Conservation (phyloP, 2,329 filamentous ascomycete genomes). For the Orbilia blumenaviensis region DNA sequence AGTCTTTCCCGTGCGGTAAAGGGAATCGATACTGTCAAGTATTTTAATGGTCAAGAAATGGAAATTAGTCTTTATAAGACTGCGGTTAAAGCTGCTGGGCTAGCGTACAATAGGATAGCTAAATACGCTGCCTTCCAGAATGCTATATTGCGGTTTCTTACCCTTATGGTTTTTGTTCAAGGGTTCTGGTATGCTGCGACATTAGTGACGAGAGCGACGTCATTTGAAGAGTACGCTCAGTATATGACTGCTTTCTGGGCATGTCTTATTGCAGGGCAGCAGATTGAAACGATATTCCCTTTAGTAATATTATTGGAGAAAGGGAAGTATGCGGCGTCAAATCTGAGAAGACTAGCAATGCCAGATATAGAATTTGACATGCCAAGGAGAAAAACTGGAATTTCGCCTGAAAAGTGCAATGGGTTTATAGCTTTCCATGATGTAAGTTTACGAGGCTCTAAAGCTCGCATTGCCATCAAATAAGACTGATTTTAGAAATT, state of each 20-base stretch:
- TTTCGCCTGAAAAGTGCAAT: slow-evolving; percentile 64
- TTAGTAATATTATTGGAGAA: slow-evolving; percentile 81
- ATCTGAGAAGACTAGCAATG: slow-evolving; percentile 64
- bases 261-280: slow-evolving; percentile 77
- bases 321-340: slow-evolving; percentile 76
- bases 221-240: slow-evolving; percentile 65
- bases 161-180: slow-evolving; percentile 80
- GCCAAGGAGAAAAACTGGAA: slow-evolving; percentile 17
- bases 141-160: slow-evolving; percentile 76
- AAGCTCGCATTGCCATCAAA: neutral
- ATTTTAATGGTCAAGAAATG: slow-evolving; percentile 77
- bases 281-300: slow-evolving; percentile 76
- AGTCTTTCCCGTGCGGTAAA: slow-evolving; percentile 73
- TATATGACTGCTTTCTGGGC: slow-evolving; percentile 83
- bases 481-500: neutral
- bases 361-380: slow-evolving; percentile 40
- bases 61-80: slow-evolving; percentile 74
- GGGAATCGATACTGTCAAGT: slow-evolving; percentile 85
- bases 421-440: slow-evolving; percentile 76
- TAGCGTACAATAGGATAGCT: slow-evolving; percentile 74
- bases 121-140: slow-evolving; percentile 76
- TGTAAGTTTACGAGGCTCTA: slow-evolving; percentile 67
- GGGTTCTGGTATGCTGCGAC: slow-evolving; percentile 88
- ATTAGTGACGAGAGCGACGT: slow-evolving; percentile 72
- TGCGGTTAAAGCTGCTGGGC: slow-evolving; percentile 69